Conservation (phyloP, 139 green algal genomes). For the Chlorella sp. region DNA sequence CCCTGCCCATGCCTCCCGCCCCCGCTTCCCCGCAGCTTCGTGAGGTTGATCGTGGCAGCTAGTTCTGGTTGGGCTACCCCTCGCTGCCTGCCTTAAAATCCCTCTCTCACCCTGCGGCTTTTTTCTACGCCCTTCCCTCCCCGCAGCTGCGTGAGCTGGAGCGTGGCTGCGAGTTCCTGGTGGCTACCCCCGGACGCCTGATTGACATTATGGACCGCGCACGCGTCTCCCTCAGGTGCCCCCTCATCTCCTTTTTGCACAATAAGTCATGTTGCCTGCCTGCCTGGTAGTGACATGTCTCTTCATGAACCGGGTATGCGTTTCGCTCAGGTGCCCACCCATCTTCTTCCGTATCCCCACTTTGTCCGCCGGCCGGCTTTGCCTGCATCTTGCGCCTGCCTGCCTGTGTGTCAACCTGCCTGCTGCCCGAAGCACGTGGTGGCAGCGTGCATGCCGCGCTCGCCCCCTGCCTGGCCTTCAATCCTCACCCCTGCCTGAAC, state of each 20-base stretch:
- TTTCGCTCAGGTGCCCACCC: no score
- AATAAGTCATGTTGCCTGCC: neutral
- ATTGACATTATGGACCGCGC: conserved; percentile 94
- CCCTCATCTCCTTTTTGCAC: neutral
- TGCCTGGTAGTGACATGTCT: no score
- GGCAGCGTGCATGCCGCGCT: no score
- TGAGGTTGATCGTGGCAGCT: conserved; percentile 93
- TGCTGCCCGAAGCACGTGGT: no score
- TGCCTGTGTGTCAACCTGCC: no score
- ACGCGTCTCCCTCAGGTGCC: conserved; percentile 74
- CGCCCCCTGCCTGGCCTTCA: no score
- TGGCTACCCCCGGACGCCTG: conserved; percentile 95
- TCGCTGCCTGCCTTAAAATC: neutral
- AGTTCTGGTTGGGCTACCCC: conserved; percentile 97
- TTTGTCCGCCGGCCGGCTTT: no score
- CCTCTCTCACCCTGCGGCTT: neutral
- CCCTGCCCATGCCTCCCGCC: neutral
- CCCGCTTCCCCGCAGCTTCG: conserved; percentile 73
- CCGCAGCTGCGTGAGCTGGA: conserved; percentile 93
- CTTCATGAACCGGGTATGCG: no score
- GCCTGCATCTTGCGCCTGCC: neutral
- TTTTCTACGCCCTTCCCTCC: no score
- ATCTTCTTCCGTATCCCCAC: no score
- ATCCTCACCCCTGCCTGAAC: neutral
- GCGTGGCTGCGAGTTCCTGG: conserved; percentile 95